Base-by-base conservation (phyloP, 192 early-diverging fungal species). In the Mortierella alpina region DNA sequence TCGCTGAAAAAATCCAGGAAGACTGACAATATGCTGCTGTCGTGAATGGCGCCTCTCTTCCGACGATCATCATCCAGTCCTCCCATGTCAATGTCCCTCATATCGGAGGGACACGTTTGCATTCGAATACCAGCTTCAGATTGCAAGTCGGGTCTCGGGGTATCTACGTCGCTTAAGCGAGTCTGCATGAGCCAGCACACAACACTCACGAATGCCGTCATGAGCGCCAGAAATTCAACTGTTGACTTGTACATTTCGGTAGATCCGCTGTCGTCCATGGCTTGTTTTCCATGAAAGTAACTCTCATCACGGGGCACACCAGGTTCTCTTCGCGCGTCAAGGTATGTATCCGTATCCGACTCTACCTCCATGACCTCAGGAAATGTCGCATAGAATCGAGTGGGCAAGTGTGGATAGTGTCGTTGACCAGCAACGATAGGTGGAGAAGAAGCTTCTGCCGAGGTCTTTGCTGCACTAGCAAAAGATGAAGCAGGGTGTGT, bases 131-230 rank as follows among this genome's bases (percentile, higher is more conserved):
- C 15, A 2, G 10, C 15, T 18, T 49, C 46, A 7, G 18, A 2
- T 46, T 18, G 60, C 8, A 6, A 17, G 55, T 48, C 23, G 12
- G 41, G 13, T 7, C 20, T 45, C 20, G 46, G 12, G 66, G 22
- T 31, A 31, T 31, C 31, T 31, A 31, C 31, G 31, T 31, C 31
- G 31, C 31, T 31, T 31, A 70, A 58, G 31, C 68, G 42, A 2
- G 58, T 45, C 51, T 71, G 75, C 68, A 78, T 44, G 67, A 86
- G 42, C 63, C 65, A 59, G 63, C 66, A 73, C 56, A 88, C 77
- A 9, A 88, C 72, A 15, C 83, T 85, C 69, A 88, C 86, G 60
- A 88, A 88, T 2, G 83, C 77, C 8, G 83, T 84, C 75, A 84
- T 82, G 31, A 84, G 41, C 0, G 77, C 77, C 20, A 83, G 20